A percentile compares a stretch with the other conserved stretches of the same genome.
Conservation (phyloP, 768 basidiomycete genomes). For the Leccinum disarticulatum region DNA sequence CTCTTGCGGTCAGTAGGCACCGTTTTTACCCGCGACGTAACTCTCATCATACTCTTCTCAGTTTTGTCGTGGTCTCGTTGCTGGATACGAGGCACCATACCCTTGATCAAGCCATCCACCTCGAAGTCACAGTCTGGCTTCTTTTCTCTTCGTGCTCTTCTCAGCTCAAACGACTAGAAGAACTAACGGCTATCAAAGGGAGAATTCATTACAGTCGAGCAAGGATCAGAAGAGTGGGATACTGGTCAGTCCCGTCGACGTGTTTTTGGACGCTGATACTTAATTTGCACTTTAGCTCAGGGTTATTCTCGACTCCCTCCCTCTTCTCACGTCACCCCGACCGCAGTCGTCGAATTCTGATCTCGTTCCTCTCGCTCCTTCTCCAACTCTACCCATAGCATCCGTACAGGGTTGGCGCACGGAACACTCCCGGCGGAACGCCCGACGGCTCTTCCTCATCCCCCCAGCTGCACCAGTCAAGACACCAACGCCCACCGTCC, state of each 20-base stretch:
- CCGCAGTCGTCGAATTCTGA: slow-evolving; percentile 54
- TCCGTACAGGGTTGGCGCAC: slow-evolving; percentile 60
- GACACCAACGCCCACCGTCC: slow-evolving; percentile 33
- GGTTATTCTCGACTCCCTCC: slow-evolving; percentile 67
- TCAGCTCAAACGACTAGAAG: slow-evolving; percentile 54
- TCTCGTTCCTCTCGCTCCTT: slow-evolving; percentile 55
- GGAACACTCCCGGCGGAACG: slow-evolving; percentile 65
- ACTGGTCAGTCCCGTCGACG: slow-evolving; percentile 44
- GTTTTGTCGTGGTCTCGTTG: no score
- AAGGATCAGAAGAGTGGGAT: slow-evolving; percentile 72
- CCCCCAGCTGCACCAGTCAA: slow-evolving; percentile 27
- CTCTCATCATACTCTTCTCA: no score
- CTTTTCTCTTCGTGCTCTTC: no score
- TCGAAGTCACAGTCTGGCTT: no score
- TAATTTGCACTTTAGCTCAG: slow-evolving; percentile 51
- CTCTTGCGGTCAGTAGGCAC: no score
- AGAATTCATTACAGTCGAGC: slow-evolving; percentile 49
- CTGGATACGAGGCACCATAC: no score
- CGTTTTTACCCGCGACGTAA: no score
- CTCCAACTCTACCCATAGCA: slow-evolving; percentile 47
- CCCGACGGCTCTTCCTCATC: slow-evolving; percentile 49
- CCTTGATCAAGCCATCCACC: no score
- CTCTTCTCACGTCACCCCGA: slow-evolving; percentile 65
- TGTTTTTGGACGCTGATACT: slow-evolving; percentile 7
- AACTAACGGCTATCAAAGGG: slow-evolving; percentile 55